Conservation (phyloP, 805 yeast genomes). For the Candida montana region DNA sequence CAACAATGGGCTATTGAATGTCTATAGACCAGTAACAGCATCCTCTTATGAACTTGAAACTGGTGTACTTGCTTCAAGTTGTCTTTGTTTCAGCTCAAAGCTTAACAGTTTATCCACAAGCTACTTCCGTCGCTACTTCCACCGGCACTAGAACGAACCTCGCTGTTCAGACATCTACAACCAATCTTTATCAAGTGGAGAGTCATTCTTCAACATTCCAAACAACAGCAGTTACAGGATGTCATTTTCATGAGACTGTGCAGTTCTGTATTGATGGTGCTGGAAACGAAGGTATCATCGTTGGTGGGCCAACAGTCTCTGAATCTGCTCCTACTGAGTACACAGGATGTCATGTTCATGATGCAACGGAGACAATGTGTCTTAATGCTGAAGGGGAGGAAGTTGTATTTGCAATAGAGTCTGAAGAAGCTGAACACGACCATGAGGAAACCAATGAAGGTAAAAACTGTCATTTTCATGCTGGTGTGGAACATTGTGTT, state of each 20-base stretch:
- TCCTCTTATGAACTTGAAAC: too few relatives aligned
- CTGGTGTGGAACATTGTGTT: conserved; percentile 22
- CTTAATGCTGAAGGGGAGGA: conserved; percentile 13
- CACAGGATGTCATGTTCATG: conserved; percentile 18
- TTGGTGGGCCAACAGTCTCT: conserved; percentile 12
- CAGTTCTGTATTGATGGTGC: conserved; percentile 15
- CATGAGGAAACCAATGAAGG: conserved; percentile 2
- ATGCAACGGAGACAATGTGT: conserved; percentile 15
- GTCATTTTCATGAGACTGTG: conserved; percentile 15
- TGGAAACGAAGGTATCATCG: conserved; percentile 14
- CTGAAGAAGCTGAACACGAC: background rate
- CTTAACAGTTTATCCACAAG: background rate
- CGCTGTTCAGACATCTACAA: too few relatives aligned
- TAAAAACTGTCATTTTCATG: conserved; percentile 20
- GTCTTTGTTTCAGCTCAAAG: background rate
- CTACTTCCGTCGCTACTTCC: background rate
- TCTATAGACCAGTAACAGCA: too few relatives aligned
- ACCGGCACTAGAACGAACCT: too few relatives aligned
- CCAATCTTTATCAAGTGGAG: conserved; percentile 1
- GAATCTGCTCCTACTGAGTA: conserved; percentile 7
- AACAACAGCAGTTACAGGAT: conserved; percentile 16
- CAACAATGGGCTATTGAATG: too few relatives aligned
- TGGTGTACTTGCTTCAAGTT: too few relatives aligned
- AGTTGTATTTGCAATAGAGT: conserved; percentile 10
- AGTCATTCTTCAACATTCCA: conserved; percentile 3